Conservation (phyloP, 805 yeast species). For the Isabelozyma pseudorhagii region DNA sequence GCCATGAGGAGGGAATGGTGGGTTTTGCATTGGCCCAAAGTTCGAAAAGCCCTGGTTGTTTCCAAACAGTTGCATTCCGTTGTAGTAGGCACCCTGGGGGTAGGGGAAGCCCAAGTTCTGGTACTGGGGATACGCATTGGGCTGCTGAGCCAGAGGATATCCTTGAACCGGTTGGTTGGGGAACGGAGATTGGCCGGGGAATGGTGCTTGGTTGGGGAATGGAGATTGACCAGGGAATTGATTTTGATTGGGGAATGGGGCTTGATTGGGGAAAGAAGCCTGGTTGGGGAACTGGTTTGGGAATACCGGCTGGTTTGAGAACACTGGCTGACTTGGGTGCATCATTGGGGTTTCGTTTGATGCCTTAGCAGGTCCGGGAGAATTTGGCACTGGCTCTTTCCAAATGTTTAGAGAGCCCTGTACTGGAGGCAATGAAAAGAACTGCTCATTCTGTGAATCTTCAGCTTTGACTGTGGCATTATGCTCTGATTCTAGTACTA, state of each 20-base stretch:
- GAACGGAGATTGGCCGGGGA: background rate
- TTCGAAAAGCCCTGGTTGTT: background rate
- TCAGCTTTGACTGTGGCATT: background rate
- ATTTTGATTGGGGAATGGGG: no score
- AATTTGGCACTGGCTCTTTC: background rate
- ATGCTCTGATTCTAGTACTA: conserved; percentile 7
- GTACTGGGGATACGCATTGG: background rate
- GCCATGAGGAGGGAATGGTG: background rate
- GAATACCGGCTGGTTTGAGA: no score
- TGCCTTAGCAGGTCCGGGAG: background rate
- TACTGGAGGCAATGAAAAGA: conserved; percentile 2
- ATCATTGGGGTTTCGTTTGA: background rate
- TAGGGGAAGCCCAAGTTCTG: background rate
- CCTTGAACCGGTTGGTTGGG: no score
- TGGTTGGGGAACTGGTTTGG: no score
- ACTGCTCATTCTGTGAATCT: background rate
- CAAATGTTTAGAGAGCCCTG: background rate
- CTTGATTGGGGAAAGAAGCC: no score
- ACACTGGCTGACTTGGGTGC: background rate
- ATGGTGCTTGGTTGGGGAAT: no score
- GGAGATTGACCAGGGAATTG: no score
- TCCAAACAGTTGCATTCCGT: background rate
- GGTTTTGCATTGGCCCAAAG: background rate
- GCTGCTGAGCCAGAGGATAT: background rate
- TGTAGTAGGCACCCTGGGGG: background rate